A percentile compares a stretch with the other conserved stretches of the same genome.
Conservation (phyloP, 2,329 filamentous ascomycete genomes). For the Scedosporium apiospermum region DNA sequence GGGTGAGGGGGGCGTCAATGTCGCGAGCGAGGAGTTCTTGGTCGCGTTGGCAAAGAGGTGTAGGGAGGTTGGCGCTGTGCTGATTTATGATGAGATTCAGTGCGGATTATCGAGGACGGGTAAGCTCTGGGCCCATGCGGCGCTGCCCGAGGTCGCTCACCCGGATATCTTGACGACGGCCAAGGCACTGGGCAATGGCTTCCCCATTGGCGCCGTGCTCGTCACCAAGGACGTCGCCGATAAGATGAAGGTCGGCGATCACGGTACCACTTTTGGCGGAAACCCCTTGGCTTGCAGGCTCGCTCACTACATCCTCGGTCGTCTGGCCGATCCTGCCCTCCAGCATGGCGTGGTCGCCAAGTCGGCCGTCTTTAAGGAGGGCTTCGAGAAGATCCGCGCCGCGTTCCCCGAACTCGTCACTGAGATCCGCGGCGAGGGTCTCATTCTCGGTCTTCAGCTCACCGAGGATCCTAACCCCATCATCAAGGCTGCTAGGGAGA, state of each 20-base stretch:
- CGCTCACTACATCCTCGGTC: constrained; percentile 74
- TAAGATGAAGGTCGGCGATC: constrained; percentile 56
- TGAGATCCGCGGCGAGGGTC: constrained; percentile 72
- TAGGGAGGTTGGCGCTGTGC: constrained; percentile 74
- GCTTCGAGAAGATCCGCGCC: constrained; percentile 36
- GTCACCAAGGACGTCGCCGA: constrained; percentile 30
- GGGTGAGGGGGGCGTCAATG: constrained; percentile 87
- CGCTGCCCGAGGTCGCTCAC: constrained; percentile 68
- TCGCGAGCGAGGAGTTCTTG: constrained; percentile 75
- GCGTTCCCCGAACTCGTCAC: constrained; percentile 59
- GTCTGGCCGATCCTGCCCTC: constrained; percentile 62
- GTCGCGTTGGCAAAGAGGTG: constrained; percentile 74
- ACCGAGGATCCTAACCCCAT: constrained; percentile 62
- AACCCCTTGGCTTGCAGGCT: constrained; percentile 80
- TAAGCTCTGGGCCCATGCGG: constrained; percentile 77
- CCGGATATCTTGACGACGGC: constrained; percentile 91
- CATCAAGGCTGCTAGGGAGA: constrained; percentile 76
- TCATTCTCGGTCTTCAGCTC: constrained; percentile 83
- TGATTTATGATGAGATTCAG: constrained; percentile 97
- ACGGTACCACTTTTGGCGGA: constrained; percentile 89
- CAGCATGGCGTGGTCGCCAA: constrained; percentile 63
- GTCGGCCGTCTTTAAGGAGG: constrained; percentile 36
- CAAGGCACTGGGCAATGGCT: constrained; percentile 93
- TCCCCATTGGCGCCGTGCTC: constrained; percentile 73
- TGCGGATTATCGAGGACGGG: constrained; percentile 86